Evolutionary conservation across 1,139 yeast species (phyloP), one percentile per base, ranked within the genome.

Genomic region (Yamadazyma pseudoaaseri): DNA sequence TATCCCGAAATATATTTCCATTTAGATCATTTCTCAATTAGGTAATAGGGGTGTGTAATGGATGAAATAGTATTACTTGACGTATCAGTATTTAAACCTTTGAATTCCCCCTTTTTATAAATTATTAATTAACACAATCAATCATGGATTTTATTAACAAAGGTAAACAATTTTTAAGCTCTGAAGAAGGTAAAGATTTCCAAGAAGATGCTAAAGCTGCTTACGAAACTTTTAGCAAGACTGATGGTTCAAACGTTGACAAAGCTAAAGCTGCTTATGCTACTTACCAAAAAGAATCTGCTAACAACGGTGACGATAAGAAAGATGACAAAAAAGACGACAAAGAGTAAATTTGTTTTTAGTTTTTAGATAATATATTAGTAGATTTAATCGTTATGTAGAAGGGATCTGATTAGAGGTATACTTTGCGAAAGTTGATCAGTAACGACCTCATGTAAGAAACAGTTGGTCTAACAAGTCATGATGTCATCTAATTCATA

Each of bases 181-280:
- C 47, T 24, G 47, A 43, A 21, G 10, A 47, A 40, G 52, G 49
- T 36, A 45, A 45, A 34, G 47, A 52, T 26, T 47, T 37, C 20
- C 27, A 30, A 24, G 56, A 58, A 38, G 69, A 63, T 34, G 66
- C 65, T 36, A 51, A 62, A 46, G 60, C 54, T 30, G 69, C 60
- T 38, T 64, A 55, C 56, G 36, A 44, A 23, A 55, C 53, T 34
- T 62, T 51, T 58, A 41, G 43, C 52, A 48, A 51, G 41, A 45
- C 52, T 32, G 59, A 55, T 26, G 69, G 67, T 42, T 42, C 61
- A 30, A 47, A 51, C 47, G 31, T 48, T 12, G 62, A 59, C 44
- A 58, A 60, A 45, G 70, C 69, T 43, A 54, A 60, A 47, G 49
- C 56, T 39, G 66, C 65, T 36, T 62, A 56, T 52, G 39, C 44